Conservation (phyloP, 495 filamentous ascomycete genomes). For the Glarea lozoyensis region DNA sequence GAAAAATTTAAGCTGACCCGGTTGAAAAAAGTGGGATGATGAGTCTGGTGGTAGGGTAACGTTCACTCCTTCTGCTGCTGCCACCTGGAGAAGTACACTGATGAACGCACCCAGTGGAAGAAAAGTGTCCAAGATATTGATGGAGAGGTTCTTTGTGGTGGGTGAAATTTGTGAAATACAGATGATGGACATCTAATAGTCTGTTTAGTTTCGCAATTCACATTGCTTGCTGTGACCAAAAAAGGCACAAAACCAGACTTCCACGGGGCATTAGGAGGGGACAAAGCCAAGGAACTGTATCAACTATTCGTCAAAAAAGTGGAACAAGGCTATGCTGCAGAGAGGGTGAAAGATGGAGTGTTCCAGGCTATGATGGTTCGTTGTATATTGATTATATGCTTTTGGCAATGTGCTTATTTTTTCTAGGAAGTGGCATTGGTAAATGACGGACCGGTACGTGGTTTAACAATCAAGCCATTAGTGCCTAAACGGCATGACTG, state of each 20-base stretch:
- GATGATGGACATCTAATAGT: not conserved
- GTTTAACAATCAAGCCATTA: not conserved
- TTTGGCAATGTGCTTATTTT: too few relatives aligned
- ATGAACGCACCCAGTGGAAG: slow-evolving; percentile 89
- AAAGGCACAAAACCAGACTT: slow-evolving; percentile 96
- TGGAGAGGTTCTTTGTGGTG: slow-evolving; percentile 88
- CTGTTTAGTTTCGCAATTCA: slow-evolving; percentile 88
- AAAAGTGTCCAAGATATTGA: slow-evolving; percentile 74
- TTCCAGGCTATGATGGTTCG: slow-evolving; percentile 92
- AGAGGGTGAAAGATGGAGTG: slow-evolving; percentile 84
- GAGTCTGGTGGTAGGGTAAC: slow-evolving; percentile 47
- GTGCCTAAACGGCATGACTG: slow-evolving; percentile 1
- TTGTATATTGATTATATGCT: too few relatives aligned
- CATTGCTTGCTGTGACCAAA: slow-evolving; percentile 80
- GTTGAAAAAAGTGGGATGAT: slow-evolving; percentile 67
- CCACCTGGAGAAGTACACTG: slow-evolving; percentile 4
- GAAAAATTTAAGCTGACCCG: too few relatives aligned
- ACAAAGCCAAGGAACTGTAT: slow-evolving; percentile 74
- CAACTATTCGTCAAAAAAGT: slow-evolving; percentile 72
- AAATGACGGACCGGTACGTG: slow-evolving; percentile 87
- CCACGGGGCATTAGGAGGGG: slow-evolving; percentile 71
- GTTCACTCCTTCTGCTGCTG: slow-evolving; percentile 4
- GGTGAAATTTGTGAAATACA: slow-evolving; percentile 17
- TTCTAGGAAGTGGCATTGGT: slow-evolving; percentile 81
- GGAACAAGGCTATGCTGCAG: slow-evolving; percentile 57